Conservation (phyloP, 768 basidiomycete genomes). For the Trametes coccinea region DNA sequence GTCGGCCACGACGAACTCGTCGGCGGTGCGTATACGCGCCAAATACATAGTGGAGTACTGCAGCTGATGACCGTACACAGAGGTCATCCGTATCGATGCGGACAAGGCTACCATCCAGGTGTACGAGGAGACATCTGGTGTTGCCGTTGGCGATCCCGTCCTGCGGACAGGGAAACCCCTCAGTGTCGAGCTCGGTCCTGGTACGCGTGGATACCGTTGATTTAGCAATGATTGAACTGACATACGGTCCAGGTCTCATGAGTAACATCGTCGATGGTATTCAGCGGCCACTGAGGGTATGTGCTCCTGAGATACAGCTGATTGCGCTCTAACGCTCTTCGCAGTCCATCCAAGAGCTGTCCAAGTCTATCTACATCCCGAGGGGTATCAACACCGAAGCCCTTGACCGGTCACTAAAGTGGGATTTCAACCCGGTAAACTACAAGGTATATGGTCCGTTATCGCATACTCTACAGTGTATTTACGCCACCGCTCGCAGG, state of each 20-base stretch:
- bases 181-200: slow-evolving; percentile 96
- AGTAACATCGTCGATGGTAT: slow-evolving; percentile 99
- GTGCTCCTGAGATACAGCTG: slow-evolving; percentile 30
- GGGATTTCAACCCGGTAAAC: slow-evolving; percentile 90
- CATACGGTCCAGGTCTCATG: slow-evolving; percentile 74
- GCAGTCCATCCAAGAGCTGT: slow-evolving; percentile 90
- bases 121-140: slow-evolving; percentile 98
- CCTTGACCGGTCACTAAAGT: slow-evolving; percentile 81
- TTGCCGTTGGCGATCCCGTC: slow-evolving; percentile 98
- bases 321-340: slow-evolving; percentile 14
- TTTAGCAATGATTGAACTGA: slow-evolving; percentile 6
- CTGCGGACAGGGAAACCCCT: slow-evolving; percentile 96
- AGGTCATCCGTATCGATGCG: slow-evolving; percentile 98
- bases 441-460: slow-evolving; percentile 59
- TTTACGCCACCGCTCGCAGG: slow-evolving; percentile 41
- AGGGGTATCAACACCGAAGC: slow-evolving; percentile 98
- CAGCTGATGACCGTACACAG: slow-evolving; percentile 41
- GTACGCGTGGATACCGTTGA: slow-evolving; percentile 42
- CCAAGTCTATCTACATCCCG: slow-evolving; percentile 99
- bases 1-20: slow-evolving; percentile 99
- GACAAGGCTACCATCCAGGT: slow-evolving; percentile 99
- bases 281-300: slow-evolving; percentile 85
- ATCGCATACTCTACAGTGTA: slow-evolving; percentile 13
- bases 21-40: slow-evolving; percentile 62
- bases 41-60: not conserved